A percentile compares a stretch with the other conserved stretches of the same genome.
Evolutionary conservation across 179 eudicot species (phyloP).

Genomic region (Pouteria campechiana): DNA sequence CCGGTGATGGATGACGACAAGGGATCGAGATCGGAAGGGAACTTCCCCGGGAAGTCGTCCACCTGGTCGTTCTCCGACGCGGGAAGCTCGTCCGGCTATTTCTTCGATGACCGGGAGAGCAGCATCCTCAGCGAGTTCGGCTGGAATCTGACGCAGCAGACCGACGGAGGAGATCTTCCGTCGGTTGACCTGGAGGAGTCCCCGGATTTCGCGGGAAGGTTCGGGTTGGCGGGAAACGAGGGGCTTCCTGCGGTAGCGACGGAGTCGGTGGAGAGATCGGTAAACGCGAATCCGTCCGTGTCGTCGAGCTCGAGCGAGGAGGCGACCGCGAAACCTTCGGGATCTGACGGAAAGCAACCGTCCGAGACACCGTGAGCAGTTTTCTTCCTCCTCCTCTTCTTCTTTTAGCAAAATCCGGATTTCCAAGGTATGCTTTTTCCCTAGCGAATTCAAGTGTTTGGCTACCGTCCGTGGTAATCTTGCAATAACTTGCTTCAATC

Average conservation of each 20-base stretch:
- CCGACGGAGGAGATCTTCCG: slow-evolving; percentile 8
- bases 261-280: background rate
- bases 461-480: no score
- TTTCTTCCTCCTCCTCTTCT: no score
- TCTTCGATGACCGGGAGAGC: slow-evolving; percentile 15
- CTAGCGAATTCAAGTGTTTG: no score
- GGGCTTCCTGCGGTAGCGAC: background rate
- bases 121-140: slow-evolving; percentile 36
- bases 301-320: slow-evolving; percentile 73
- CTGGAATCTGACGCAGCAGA: slow-evolving; percentile 22
- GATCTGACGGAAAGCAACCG: slow-evolving; percentile 10
- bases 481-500: no score
- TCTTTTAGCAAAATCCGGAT: no score
- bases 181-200: background rate
- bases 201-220: slow-evolving; percentile 8
- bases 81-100: slow-evolving; percentile 13
- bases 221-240: background rate
- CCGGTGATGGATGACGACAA: slow-evolving; percentile 22
- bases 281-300: slow-evolving; percentile 17
- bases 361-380: slow-evolving; percentile 53
- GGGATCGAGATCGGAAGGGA: slow-evolving; percentile 2
- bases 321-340: slow-evolving; percentile 24
- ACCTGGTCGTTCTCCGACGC: slow-evolving; percentile 13
- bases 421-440: no score
- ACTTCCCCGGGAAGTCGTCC: background rate